Base-by-base conservation (phyloP, 2,329 filamentous ascomycete genomes). In the Zalaria sp. region DNA sequence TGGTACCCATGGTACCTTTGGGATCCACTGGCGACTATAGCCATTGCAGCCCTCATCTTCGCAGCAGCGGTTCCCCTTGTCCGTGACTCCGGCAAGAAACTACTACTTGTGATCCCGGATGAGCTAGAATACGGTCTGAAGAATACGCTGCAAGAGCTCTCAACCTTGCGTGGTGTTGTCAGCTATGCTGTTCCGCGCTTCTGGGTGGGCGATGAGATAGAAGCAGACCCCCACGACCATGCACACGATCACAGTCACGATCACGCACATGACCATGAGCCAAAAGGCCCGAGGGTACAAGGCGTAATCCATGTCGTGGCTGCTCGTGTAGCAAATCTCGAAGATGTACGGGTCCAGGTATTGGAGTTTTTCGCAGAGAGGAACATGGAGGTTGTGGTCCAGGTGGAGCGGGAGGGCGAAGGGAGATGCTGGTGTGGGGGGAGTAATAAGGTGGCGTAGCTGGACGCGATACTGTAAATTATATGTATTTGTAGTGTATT, bases 21-120 rank as follows among this genome's bases (percentile, higher is more conserved):
- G 77, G 91, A 98, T 58, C 91, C 91, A 2, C 64, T 96, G 18
- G 91, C 91, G 0, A 95, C 89, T 0, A 93, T 88, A 59, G 72
- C 95, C 45, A 98, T 98, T 50, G 89, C 91, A 0, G 72, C 91
- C 26, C 71, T 98, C 37, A 98, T 98, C 50, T 88, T 95, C 58
- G 73, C 82, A n/a, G 93, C 88, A 5, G 85, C 91, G 0, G 76
- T 89, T 27, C 91, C 91, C 1, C 73, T 98, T 0, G 87, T 98
- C 25, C 78, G 77, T 47, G 86, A 83, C 10, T 87, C 84, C 1
- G 91, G 87, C 1, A 82, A 81, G 53, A 81, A 83, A 18, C 67
- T 98, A 3, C 69, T 98, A 25, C 72, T 98, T 3, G 85, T 86
- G 11, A 73, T 96, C 2, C 85, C 91, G 0, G 83, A 83, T 35